phyloP scores from a whole-genome alignment of 208 protist species.

The Leishmania turanica region DNA sequence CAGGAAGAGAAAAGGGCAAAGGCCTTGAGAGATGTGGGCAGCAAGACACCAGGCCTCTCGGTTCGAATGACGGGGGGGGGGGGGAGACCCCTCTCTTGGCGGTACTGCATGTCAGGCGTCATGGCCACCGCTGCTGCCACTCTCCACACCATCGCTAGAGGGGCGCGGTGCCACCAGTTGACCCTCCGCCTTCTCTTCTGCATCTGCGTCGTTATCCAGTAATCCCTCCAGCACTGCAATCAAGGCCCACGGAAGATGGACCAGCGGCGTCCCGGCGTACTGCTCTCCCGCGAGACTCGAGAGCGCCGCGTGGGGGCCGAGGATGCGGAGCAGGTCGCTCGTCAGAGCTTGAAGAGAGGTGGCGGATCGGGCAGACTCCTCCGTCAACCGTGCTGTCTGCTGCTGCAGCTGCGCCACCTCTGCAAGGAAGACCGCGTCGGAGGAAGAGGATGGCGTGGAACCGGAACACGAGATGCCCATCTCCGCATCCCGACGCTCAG shows the following conservation, averaged over 20 bases:
- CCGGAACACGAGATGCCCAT: neutral
- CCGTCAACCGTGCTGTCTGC: conserved; percentile 13
- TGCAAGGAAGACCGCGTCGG: conserved; percentile 26
- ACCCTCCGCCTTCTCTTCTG: neutral
- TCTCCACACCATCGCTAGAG: neutral
- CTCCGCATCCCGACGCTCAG: neutral
- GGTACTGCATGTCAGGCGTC: neutral
- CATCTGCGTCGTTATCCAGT: conserved; percentile 1
- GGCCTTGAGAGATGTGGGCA: neutral
- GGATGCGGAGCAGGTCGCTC: conserved; percentile 16
- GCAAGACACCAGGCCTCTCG: neutral
- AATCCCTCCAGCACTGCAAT: conserved; percentile 19
- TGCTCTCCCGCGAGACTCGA: conserved; percentile 14
- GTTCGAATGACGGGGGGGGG: neutral
- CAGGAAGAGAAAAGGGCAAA: neutral
- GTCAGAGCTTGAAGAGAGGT: conserved; percentile 23
- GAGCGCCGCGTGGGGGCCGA: conserved; percentile 25
- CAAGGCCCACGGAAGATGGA: conserved; percentile 18
- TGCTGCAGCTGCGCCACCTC: conserved; percentile 21
- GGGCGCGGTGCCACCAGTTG: neutral
- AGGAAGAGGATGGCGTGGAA: neutral
- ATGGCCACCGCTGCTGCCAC: neutral
- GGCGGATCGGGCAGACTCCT: conserved; percentile 17
- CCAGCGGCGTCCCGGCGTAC: conserved; percentile 19
- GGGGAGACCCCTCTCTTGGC: neutral